These are phyloP conservation scores for Ceriops zippeliana DNA, from an alignment of 345 rosid genomes.

Conservation along the genomic window DNA sequence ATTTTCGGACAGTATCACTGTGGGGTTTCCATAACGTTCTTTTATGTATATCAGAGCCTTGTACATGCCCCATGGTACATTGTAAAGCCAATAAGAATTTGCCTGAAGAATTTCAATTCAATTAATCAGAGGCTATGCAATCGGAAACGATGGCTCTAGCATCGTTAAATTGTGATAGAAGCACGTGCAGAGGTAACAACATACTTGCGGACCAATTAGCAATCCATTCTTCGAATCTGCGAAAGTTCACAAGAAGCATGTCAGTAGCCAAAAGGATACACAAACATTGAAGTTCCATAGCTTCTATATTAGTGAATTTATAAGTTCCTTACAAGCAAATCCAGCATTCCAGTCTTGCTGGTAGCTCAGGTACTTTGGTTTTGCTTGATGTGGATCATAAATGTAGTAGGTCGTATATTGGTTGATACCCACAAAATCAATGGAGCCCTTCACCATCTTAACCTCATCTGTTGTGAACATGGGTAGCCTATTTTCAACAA, in stretches of 20 bases:
- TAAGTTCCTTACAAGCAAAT: conserved; percentile 60
- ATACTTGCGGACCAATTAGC: conserved; percentile 77
- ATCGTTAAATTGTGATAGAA: background rate
- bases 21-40: conserved; percentile 86
- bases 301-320: background rate
- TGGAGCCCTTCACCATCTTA: conserved; percentile 83
- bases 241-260: conserved; percentile 8
- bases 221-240: conserved; percentile 63
- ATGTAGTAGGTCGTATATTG: conserved; percentile 85
- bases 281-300: background rate
- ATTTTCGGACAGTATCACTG: conserved; percentile 76
- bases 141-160: background rate
- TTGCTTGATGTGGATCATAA: conserved; percentile 45
- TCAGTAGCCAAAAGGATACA: conserved; percentile 4
- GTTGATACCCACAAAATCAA: conserved; percentile 87
- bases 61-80: conserved; percentile 97
- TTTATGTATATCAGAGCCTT: conserved; percentile 82
- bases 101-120: conserved; percentile 50
- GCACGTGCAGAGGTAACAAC: background rate
- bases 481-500: conserved; percentile 75
- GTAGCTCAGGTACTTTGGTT: conserved; percentile 55
- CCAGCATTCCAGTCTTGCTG: conserved; percentile 89
- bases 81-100: conserved; percentile 78
- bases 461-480: conserved; percentile 71
- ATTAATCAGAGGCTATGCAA: background rate